Percentiles rank a stretch among this genome's conserved stretches.
Evolutionary conservation across 1,284 basidiomycete species (phyloP).

Genomic region (Porogramme epimiltina): DNA sequence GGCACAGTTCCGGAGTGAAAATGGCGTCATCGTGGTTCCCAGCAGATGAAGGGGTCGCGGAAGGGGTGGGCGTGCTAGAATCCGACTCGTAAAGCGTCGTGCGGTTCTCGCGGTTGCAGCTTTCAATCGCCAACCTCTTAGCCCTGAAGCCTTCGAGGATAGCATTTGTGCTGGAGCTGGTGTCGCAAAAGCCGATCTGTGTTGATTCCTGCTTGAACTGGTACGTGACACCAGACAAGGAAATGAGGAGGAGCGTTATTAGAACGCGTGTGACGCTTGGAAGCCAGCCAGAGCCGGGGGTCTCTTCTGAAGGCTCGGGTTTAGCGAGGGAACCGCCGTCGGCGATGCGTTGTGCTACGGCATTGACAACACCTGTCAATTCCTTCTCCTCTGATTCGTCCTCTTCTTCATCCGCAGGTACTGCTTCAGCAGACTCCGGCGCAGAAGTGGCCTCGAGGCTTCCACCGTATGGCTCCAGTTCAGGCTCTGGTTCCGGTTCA

Average conservation of each 20-base stretch:
- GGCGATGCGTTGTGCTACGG: conserved; percentile 40
- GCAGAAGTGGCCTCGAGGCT: too few species aligned
- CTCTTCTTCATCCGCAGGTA: too few species aligned
- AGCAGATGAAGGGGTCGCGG: too few species aligned
- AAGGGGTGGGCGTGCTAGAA: too few species aligned
- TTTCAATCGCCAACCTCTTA: conserved; percentile 48
- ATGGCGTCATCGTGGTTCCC: conserved; percentile 1
- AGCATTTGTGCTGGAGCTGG: conserved; percentile 63
- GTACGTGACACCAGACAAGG: conserved; percentile 43
- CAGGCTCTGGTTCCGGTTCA: conserved; percentile 4
- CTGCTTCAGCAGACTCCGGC: too few species aligned
- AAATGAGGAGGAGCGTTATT: conserved; percentile 30
- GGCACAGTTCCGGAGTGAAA: conserved; percentile 43
- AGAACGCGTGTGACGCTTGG: conserved; percentile 25
- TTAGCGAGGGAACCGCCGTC: conserved; percentile 29
- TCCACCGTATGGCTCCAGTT: conserved; percentile 8
- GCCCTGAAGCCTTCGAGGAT: conserved; percentile 52
- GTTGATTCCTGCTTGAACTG: conserved; percentile 69
- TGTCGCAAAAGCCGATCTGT: conserved; percentile 83
- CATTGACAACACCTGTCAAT: conserved; percentile 31
- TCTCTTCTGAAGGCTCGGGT: conserved; percentile 6
- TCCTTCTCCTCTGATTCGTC: conserved; percentile 21
- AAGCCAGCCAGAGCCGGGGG: conserved; percentile 19
- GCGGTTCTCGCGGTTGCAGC: conserved; percentile 61
- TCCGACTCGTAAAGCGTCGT: conserved; percentile 46